A percentile compares a stretch with the other conserved stretches of the same genome.
Conservation (phyloP, 1,284 basidiomycete species). For the Lentinus polychrous region DNA sequence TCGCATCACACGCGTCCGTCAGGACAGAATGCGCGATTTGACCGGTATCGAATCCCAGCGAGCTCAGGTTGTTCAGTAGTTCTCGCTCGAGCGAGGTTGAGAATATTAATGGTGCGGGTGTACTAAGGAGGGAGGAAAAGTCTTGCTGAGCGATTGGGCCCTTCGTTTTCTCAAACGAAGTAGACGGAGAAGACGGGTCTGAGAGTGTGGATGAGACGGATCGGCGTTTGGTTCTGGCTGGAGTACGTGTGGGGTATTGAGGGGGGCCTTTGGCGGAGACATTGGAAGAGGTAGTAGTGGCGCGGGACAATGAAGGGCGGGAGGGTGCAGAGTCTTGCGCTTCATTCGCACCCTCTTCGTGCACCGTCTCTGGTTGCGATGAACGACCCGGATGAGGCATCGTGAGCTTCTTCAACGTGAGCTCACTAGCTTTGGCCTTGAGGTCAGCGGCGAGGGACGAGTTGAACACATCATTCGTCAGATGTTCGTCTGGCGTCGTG, state of each 20-base stretch:
- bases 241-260: constrained; percentile 70
- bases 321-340: background rate
- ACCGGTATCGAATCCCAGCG: constrained; percentile 85
- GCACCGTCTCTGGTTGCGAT: constrained; percentile 34
- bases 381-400: constrained; percentile 3
- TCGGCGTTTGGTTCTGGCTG: constrained; percentile 89
- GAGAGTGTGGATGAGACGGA: constrained; percentile 83
- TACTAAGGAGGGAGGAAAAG: constrained; percentile 68
- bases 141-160: constrained; percentile 45
- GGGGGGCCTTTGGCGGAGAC: constrained; percentile 42
- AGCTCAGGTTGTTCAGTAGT: constrained; percentile 69
- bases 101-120: constrained; percentile 76
- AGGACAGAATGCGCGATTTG: constrained; percentile 93
- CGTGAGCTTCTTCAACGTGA: constrained; percentile 32
- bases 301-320: constrained; percentile 18
- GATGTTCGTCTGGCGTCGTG: constrained; percentile 43
- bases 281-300: constrained; percentile 25
- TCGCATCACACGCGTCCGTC: constrained; percentile 87
- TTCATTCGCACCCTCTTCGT: constrained; percentile 31
- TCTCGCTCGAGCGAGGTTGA: constrained; percentile 78
- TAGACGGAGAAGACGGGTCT: constrained; percentile 41
- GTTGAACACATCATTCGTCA: constrained; percentile 6
- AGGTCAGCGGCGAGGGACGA: constrained; percentile 20
- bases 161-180: constrained; percentile 34
- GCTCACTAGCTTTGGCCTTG: constrained; percentile 42